Evolutionary conservation across 2,329 filamentous ascomycete genomes (phyloP), one percentile per base, ranked within the genome.

Genomic region (Nemania sp.): DNA sequence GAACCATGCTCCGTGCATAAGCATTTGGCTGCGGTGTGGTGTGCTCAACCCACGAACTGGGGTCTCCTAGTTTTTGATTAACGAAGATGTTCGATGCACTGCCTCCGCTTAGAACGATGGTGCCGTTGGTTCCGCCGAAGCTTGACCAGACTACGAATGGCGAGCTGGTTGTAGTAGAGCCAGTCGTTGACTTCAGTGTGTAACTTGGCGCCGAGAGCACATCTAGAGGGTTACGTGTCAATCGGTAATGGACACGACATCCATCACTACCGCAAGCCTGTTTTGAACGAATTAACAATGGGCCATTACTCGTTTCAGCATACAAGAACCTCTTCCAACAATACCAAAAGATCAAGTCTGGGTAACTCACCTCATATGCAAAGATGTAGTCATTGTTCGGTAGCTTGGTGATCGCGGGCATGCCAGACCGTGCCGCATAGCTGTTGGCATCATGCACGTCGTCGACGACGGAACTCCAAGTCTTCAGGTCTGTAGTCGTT

Each of bases 341-440:
- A 39, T 0, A 6, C 3, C 19, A 26, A 17, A 24, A n/a, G n/a
- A n/a, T n/a, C 15, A 11, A 6, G 20, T 5, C 12, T 26, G 9
- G 15, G 3, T n/a, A 6, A 41, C 49, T 37, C 39, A 66, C 8
- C 65, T 71, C 50, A 66, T 71, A 41, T 61, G 70, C 54, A 71
- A 84, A 80, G 61, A 89, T 80, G 68, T 79, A 88, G 63, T 81
- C 70, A 50, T 77, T 79, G 55, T 80, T 81, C 23, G 54, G 83
- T 74, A 88, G 75, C 64, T 77, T 66, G 1, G 78, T 74, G 11
- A 89, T 75, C 2, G 54, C 54, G 7, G 7, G 75, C 70, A 68
- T 70, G 19, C 67, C 68, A 62, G 57, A 54, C 12, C 57, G 42
- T 11, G 57, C 52, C 30, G 43, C 15, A 34, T 60, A 61, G n/a